A percentile compares a stretch with the other conserved stretches of the same genome.
Conservation (phyloP, 140 eudicot genomes). For the Anethum foeniculum region DNA sequence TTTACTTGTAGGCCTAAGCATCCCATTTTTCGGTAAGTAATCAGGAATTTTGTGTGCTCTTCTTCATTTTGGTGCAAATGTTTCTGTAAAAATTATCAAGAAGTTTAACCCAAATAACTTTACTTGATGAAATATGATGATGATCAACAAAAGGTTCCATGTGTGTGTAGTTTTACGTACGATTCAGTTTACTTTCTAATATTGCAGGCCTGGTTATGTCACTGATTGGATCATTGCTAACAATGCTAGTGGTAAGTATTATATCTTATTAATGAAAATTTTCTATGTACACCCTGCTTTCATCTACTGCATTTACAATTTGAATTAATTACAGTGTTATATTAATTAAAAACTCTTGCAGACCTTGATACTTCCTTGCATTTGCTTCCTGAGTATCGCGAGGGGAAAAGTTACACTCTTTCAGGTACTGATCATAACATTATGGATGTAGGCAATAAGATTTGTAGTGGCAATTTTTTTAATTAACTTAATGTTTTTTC, state of each 20-base stretch:
- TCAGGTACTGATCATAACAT: conserved; percentile 42
- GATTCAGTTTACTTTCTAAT: background rate
- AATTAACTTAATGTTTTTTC: background rate
- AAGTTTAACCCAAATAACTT: background rate
- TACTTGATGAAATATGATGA: background rate
- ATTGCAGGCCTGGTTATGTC: conserved; percentile 79
- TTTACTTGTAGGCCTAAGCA: conserved; percentile 51
- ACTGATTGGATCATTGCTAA: conserved; percentile 76
- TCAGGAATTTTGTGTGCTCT: background rate
- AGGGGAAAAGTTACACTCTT: conserved; percentile 41
- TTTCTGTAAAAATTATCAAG: background rate
- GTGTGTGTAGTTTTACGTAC: background rate
- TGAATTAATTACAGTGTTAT: background rate
- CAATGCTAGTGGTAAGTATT: conserved; percentile 86
- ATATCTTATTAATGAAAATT: background rate
- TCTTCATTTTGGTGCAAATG: conserved; percentile 1
- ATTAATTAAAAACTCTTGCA: conserved; percentile 22
- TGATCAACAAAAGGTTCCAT: background rate
- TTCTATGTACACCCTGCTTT: background rate
- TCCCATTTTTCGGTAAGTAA: conserved; percentile 85
- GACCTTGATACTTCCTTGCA: conserved; percentile 93
- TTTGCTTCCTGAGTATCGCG: conserved; percentile 65
- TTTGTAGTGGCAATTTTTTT: background rate
- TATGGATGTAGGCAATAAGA: background rate
- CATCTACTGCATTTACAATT: background rate